Base-by-base conservation (phyloP, 2,329 filamentous ascomycete genomes). In the Cordyceps militaris region DNA sequence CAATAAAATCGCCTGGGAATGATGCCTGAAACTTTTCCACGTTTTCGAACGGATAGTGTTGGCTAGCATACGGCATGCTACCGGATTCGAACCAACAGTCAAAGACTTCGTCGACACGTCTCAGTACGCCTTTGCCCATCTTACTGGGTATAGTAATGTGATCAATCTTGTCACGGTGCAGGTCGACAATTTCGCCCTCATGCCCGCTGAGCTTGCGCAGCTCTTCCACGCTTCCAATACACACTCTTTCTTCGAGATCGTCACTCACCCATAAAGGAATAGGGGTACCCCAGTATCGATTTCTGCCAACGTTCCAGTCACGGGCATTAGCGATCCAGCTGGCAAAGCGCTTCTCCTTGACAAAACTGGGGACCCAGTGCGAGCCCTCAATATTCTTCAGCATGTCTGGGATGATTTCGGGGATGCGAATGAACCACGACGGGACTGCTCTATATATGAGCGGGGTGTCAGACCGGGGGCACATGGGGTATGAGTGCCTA, bases 21-120 rank as follows among this genome's bases (percentile, higher is more conserved):
- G 83, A 85, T 62, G 85, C 81, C 64, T 91, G 80, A 62, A 96
- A 93, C 60, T 86, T 81, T 10, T 92, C 89, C 64, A 86, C 83
- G 67, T 94, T 94, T 73, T 93, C 88, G 68, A 97, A 97, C 7
- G 92, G 92, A 69, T 95, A 97, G 71, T 97, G 92, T 61, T 88
- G 84, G 63, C 87, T 91, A 43, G 90, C 89, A 69, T 96, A 97
- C 2, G 92, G 92, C 92, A 97, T 97, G 69, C 88, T 92, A 60
- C 92, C 92, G 44, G 91, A 96, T 73, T 97, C 92, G 62, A 96
- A 96, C 91, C 92, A 97, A 70, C 92, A 97, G 74, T 97, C 92
- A 65, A 97, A 96, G 4, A 97, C 90, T 70, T 96, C 91, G 53
- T 91, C 86, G 10, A 94, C 81, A 64, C 92, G 86, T 66, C 81